Percentiles rank a stretch among this genome's conserved stretches.
These are phyloP conservation scores for Penicillium sp. DNA, from an alignment of 2,329 filamentous ascomycete species.

Conservation along the genomic window DNA sequence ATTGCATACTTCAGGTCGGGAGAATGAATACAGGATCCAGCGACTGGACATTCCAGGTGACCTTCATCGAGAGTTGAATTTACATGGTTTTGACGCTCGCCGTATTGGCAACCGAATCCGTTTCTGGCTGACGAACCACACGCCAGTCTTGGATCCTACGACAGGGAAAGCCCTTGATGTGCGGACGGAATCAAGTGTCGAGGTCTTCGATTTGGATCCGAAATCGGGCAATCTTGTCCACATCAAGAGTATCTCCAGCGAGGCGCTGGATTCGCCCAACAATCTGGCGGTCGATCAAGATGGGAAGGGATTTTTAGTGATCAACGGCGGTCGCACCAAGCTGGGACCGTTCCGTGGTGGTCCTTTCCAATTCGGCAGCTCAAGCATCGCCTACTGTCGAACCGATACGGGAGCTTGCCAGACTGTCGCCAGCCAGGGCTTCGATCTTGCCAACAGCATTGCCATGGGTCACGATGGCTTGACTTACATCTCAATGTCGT, in stretches of 20 bases:
- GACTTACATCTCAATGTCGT: constrained; percentile 5
- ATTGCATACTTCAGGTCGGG: constrained; percentile 6
- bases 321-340: constrained; percentile 7
- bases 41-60: neutral
- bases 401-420: constrained; percentile 5
- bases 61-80: neutral
- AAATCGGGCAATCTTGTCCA: neutral
- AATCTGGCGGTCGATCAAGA: constrained; percentile 2
- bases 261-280: constrained; percentile 9
- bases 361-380: constrained; percentile 1
- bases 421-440: constrained; percentile 5
- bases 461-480: constrained; percentile 3
- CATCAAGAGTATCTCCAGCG: constrained; percentile 7
- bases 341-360: constrained; percentile 2
- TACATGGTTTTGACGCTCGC: constrained; percentile 10
- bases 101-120: constrained; percentile 5
- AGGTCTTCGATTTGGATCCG: constrained; percentile 10
- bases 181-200: constrained; percentile 3
- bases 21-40: constrained; percentile 3
- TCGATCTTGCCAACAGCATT: constrained; percentile 8
- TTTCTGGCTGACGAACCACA: constrained; percentile 13
- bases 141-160: neutral
- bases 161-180: constrained; percentile 8
- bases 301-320: constrained; percentile 9
- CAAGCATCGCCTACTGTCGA: constrained; percentile 7